Evolutionary conservation across 345 rosid species (phyloP).

Genomic region (Alliaria petiolata): DNA sequence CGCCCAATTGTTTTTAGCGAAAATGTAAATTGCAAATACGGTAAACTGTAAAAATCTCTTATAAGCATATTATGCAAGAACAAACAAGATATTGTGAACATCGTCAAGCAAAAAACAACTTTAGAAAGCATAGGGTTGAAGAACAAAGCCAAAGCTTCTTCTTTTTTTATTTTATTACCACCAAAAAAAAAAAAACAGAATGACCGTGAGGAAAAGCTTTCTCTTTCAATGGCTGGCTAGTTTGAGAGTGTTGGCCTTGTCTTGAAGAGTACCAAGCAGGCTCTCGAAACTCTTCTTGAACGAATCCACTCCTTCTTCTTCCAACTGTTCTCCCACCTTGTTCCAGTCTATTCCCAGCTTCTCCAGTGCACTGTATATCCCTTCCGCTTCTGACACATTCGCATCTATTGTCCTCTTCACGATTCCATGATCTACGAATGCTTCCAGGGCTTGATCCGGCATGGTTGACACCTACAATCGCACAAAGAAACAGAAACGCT

Average conservation of each 20-base stretch:
- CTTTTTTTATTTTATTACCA: constrained; percentile 28
- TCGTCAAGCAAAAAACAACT: constrained; percentile 7
- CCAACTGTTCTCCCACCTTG: constrained; percentile 76
- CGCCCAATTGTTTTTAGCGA: too few relatives aligned
- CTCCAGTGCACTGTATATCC: constrained; percentile 92
- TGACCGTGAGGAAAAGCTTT: background rate
- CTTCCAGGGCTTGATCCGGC: constrained; percentile 99
- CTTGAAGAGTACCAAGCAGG: constrained; percentile 86
- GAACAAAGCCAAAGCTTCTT: constrained; percentile 10
- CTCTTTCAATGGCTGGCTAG: constrained; percentile 47
- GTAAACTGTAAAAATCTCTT: background rate
- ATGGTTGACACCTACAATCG: constrained; percentile 80
- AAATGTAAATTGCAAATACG: too few relatives aligned
- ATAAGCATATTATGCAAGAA: background rate
- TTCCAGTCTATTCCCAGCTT: constrained; percentile 92
- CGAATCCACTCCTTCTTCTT: constrained; percentile 83
- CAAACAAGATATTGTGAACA: background rate
- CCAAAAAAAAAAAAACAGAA: background rate
- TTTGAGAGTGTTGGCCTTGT: constrained; percentile 91
- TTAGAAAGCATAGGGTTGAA: background rate
- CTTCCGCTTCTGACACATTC: constrained; percentile 86
- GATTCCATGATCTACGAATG: constrained; percentile 75
- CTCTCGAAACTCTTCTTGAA: constrained; percentile 96
- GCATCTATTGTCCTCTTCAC: constrained; percentile 91
- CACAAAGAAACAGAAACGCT: background rate